Conservation (phyloP, 495 filamentous ascomycete species). For the Antarctomyces pellizariae region DNA sequence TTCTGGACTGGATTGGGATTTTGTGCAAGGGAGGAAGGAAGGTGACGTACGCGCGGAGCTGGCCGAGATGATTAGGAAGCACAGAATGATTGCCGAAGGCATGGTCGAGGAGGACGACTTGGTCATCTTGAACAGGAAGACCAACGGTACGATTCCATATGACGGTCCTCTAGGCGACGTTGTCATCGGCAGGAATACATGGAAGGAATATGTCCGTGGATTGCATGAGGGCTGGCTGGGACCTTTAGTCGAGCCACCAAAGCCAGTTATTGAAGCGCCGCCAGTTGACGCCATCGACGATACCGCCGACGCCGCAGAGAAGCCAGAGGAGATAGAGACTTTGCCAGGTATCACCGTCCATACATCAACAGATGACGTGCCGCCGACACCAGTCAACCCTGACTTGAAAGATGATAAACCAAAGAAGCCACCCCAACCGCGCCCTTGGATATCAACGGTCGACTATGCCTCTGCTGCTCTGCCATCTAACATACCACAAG, state of each 20-base stretch:
- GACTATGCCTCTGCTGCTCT: conserved; percentile 41
- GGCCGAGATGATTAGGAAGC: conserved; percentile 57
- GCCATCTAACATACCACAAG: conserved; percentile 33
- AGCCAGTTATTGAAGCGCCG: conserved; percentile 20
- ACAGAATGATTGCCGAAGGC: conserved; percentile 24
- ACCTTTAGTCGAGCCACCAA: conserved; percentile 28
- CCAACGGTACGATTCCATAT: conserved; percentile 39
- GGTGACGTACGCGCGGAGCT: conserved; percentile 66
- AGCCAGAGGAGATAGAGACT: conserved; percentile 4
- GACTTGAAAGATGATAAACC: conserved; percentile 13
- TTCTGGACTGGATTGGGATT: conserved; percentile 81
- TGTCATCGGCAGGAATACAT: conserved; percentile 75
- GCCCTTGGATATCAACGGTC: conserved; percentile 41
- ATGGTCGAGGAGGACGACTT: conserved; percentile 28
- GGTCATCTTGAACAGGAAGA: conserved; percentile 29
- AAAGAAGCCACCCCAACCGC: conserved; percentile 27
- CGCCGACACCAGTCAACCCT: background rate
- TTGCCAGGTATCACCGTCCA: conserved; percentile 5
- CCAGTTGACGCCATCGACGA: conserved; percentile 8
- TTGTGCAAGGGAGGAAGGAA: conserved; percentile 71
- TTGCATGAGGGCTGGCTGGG: conserved; percentile 94
- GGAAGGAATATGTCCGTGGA: conserved; percentile 92
- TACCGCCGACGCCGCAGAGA: background rate
- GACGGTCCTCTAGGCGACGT: conserved; percentile 60
- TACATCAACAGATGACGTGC: conserved; percentile 4